phyloP scores from a whole-genome alignment of 768 basidiomycete species.

The Podaxis sp. region DNA sequence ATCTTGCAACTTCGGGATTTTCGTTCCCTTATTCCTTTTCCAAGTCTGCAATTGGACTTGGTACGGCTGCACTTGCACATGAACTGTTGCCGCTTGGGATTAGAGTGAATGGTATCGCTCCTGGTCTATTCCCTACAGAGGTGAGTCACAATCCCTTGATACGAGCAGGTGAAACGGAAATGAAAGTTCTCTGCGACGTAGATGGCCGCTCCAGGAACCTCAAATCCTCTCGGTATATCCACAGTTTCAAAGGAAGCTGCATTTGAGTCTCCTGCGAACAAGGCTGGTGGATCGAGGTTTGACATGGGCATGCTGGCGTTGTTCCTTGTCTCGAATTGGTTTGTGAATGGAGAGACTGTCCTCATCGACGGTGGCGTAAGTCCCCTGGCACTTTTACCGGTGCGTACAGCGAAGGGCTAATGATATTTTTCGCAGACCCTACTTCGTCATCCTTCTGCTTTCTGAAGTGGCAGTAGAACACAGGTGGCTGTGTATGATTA shows the following conservation, averaged over 20 bases:
- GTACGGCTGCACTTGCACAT: constrained; percentile 45
- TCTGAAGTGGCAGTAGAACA: constrained; percentile 19
- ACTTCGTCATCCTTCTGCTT: constrained; percentile 38
- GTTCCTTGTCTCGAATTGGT: constrained; percentile 46
- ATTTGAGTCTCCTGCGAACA: constrained; percentile 36
- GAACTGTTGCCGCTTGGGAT: constrained; percentile 47
- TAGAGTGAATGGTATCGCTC: constrained; percentile 50
- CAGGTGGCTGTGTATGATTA: too few relatives aligned
- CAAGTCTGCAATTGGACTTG: constrained; percentile 48
- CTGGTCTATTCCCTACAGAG: constrained; percentile 35
- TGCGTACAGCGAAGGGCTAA: neutral
- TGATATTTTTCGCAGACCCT: constrained; percentile 25
- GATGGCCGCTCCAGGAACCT: constrained; percentile 30
- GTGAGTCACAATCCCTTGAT: constrained; percentile 11
- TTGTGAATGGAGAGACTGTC: constrained; percentile 49
- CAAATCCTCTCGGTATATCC: constrained; percentile 26
- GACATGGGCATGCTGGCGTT: constrained; percentile 46
- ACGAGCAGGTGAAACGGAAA: neutral
- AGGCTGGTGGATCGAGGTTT: constrained; percentile 34
- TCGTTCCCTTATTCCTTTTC: constrained; percentile 48
- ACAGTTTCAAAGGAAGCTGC: constrained; percentile 20
- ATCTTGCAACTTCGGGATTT: constrained; percentile 38
- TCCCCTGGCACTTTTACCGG: constrained; percentile 10
- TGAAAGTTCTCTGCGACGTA: constrained; percentile 9
- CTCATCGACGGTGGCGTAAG: constrained; percentile 50